Conservation (phyloP, 1,284 basidiomycete genomes). For the Fomitopsis pinicola region DNA sequence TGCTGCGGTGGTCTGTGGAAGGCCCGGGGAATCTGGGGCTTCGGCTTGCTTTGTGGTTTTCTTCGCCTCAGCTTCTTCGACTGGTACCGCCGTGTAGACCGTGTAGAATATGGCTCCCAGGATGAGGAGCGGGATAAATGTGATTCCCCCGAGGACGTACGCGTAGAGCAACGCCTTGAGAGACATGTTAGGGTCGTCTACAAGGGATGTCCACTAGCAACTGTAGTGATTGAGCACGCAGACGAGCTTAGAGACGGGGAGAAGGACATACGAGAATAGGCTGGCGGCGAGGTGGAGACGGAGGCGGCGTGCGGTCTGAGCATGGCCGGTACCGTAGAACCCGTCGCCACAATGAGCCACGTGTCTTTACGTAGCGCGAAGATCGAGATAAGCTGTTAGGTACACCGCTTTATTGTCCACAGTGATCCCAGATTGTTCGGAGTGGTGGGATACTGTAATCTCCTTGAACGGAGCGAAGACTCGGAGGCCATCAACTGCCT, state of each 20-base stretch:
- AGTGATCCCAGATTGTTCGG: neutral
- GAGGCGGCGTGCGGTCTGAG: constrained; percentile 10
- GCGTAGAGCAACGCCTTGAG: constrained; percentile 69
- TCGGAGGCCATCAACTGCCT: neutral
- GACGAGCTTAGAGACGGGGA: neutral
- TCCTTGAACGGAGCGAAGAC: neutral
- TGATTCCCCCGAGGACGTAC: constrained; percentile 84
- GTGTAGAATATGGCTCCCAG: constrained; percentile 52
- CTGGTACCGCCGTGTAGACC: constrained; percentile 75
- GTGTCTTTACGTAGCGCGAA: constrained; percentile 3
- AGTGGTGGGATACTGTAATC: neutral
- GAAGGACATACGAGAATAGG: neutral
- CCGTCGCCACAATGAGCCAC: constrained; percentile 2
- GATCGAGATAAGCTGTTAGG: neutral
- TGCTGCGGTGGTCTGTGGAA: constrained; percentile 21
- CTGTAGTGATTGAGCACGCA: neutral
- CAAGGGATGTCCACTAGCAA: neutral
- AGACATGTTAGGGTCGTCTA: constrained; percentile 38
- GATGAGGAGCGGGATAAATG: constrained; percentile 76
- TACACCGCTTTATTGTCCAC: neutral
- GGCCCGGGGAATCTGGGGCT: constrained; percentile 5
- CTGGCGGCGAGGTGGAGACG: neutral
- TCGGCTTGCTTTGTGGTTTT: constrained; percentile 9
- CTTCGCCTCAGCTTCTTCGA: constrained; percentile 28
- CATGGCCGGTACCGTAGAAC: constrained; percentile 8